phyloP scores from a whole-genome alignment of 2,329 filamentous ascomycete species.

The Aspergillus fructus region DNA sequence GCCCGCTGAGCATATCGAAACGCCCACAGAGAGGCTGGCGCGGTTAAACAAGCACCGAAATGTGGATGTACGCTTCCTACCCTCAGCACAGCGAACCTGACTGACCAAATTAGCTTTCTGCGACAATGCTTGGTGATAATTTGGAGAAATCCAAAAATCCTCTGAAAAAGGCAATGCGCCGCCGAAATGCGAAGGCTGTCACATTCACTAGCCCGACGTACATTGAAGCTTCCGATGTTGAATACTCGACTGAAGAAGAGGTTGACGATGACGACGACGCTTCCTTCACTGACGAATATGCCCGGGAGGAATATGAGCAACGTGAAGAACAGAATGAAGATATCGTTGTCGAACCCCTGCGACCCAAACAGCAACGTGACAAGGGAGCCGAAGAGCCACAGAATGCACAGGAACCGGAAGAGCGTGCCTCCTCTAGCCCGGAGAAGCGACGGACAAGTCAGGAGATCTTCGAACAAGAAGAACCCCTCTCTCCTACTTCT shows the following conservation, averaged over 20 bases:
- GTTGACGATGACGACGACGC: slow-evolving; percentile 52
- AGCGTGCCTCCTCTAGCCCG: slow-evolving; percentile 30
- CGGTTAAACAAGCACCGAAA: slow-evolving; percentile 97
- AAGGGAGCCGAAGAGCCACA: slow-evolving; percentile 28
- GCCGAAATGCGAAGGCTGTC: slow-evolving; percentile 81
- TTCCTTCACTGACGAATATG: slow-evolving; percentile 48
- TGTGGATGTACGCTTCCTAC: slow-evolving; percentile 71
- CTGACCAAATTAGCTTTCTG: slow-evolving; percentile 56
- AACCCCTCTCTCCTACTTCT: slow-evolving; percentile 21
- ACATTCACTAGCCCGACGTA: slow-evolving; percentile 83
- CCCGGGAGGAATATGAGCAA: slow-evolving; percentile 35
- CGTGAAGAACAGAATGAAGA: slow-evolving; percentile 36
- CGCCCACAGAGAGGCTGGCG: slow-evolving; percentile 89
- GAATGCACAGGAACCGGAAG: slow-evolving; percentile 21
- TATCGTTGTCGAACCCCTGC: slow-evolving; percentile 46
- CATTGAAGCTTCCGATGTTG: slow-evolving; percentile 81
- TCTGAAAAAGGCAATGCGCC: slow-evolving; percentile 78
- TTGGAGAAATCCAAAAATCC: slow-evolving; percentile 79
- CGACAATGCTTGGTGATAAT: slow-evolving; percentile 70
- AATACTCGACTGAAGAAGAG: slow-evolving; percentile 81
- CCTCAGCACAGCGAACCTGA: background rate
- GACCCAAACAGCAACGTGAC: slow-evolving; percentile 42
- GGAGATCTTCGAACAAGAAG: slow-evolving; percentile 59
- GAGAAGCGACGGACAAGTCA: slow-evolving; percentile 59
- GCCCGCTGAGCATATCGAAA: slow-evolving; percentile 97